Evolutionary conservation across 177 flowering plant genomes (phyloP), one percentile per base, ranked within the genome.

Genomic region (Vitis hybrid): DNA sequence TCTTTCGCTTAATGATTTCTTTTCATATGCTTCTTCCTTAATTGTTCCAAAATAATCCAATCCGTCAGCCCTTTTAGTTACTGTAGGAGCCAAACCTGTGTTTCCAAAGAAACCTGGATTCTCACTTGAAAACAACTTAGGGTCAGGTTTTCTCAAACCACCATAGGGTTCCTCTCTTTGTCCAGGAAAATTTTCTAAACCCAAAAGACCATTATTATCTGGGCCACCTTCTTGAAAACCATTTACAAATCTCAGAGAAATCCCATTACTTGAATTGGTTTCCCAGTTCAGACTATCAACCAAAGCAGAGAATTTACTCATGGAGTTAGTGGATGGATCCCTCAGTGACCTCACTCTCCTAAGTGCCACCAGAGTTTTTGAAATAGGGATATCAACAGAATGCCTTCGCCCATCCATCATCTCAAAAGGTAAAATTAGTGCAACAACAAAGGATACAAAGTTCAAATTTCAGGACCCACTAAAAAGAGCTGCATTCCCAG

Each of bases 331-430:
- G 0, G 92, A 82, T 22, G 99, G 99, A 68, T 94, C 99, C 74
- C 97, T 86, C 68, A 94, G 72, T 2, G 99, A 94, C 82, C 88
- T 83, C 72, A 92, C 98, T 71, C 98, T 87, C 76, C 96, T 81
- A 14, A 94, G 85, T 1, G 98, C 97, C 22, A 90, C 83, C 26
- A 94, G 78, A 53, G 97, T 75, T 76, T 80, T 92, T 0, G 97
- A 83, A 34, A 94, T 84, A 26, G 99, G 99, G 57, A 91, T 68
- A 78, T 92, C 99, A 13, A 88, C 89, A 0, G 98, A 94, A 74
- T 87, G 99, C 49, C 99, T 78, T 65, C 96, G 66, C 59, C 87
- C 93, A 65, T 94, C 99, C 78, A 72, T 79, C 85, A 81, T 83
- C 71, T 61, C 19, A 5, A 54, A 50, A 39, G 3, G 13, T 4